Base-by-base conservation (phyloP, 2,329 filamentous ascomycete genomes). In the Penicillium sp. region DNA sequence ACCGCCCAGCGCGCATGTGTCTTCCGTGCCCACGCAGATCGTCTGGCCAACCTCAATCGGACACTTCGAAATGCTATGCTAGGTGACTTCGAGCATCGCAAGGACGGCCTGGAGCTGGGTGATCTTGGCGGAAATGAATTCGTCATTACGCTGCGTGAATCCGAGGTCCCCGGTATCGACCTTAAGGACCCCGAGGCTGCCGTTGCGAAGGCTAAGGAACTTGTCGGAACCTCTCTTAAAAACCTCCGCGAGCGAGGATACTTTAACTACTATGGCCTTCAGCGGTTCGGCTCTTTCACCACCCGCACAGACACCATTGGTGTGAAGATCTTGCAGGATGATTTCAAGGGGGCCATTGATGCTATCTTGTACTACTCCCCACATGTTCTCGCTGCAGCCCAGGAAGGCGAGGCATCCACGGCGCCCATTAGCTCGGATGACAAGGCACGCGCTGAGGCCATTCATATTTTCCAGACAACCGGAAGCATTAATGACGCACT, bases 191-290 rank as follows among this genome's bases (percentile, higher is more conserved):
- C 86, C 9, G 79, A 80, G 52, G 72, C 80, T 26, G 66, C 69
- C 2, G 13, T 80, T 69, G 51, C 71, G 75, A 61, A 74, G 70
- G 64, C 74, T 70, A 67, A 77, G 71, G 48, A 71, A 48, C 54
- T 73, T 48, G 91, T 58, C 68, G 81, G 57, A 67, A 79, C 57
- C 81, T 67, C 90, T 1, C 77, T 96, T 47, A 77, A 82, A 37
- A 84, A 87, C 59, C 84, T 97, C 62, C 79, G 82, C 51, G 76
- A 85, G 39, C 83, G 87, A 40, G 94, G 94, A 2, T 99, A 95
- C 79, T 87, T 99, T 75, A 99, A 99, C 75, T 99, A 97, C 77
- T 99, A 92, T 68, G 94, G 94, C 8, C 85, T 97, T n/a, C 94
- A 99, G 75, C 87, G 94, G 21, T 99, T 99, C 66, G 94, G 94